Base-by-base conservation (phyloP, 352 stramenopile genomes). In the Phytophthora melonis region DNA sequence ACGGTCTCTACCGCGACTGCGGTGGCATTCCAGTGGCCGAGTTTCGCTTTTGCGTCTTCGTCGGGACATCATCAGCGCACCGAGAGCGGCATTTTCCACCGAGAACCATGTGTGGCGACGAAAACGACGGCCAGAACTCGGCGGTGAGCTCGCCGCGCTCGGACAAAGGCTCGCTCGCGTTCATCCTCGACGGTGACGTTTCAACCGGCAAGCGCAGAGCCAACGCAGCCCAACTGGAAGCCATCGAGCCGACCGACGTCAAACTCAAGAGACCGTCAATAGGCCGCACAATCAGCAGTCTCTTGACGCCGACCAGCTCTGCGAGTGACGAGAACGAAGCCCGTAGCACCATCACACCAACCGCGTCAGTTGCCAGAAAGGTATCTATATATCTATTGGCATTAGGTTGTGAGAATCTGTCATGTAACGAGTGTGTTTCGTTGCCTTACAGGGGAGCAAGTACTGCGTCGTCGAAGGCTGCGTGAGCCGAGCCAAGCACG, bases 141-240 rank as follows among this genome's bases (percentile, higher is more conserved):
- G 39, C 49, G 32, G 41, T 60, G 41, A 73, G 68, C 39, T 79
- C 72, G 21, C 69, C 63, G 8, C 23, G 54, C 11, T 72, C 70
- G 11, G 74, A 69, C 60, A 86, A 86, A 63, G 66, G 63, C 14
- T 80, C 79, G 27, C 79, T 86, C 30, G 68, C 79, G 54, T 86
- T 86, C 78, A 86, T 86, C 66, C 66, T 86, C 34, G 63, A 66
- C 54, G 59, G 56, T 19, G 41, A 36, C 53, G 19, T 18, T 16
- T 30, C 39, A 8, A 23, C 21, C 34, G 5, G 5, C 50, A 75
- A 71, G 25, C 66, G 49, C 19, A 57, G 34, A 2, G 60, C 54
- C 16, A 18, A 4, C 16, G 30, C 39, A 5, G 61, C 52, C n/a
- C 10, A 60, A 50, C 8, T 59, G 19, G 47, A 66, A 63, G 55